Percentiles rank a stretch among this genome's conserved stretches.
Conservation (phyloP, 495 filamentous ascomycete species). For the Hypoxylon cercidicola region DNA sequence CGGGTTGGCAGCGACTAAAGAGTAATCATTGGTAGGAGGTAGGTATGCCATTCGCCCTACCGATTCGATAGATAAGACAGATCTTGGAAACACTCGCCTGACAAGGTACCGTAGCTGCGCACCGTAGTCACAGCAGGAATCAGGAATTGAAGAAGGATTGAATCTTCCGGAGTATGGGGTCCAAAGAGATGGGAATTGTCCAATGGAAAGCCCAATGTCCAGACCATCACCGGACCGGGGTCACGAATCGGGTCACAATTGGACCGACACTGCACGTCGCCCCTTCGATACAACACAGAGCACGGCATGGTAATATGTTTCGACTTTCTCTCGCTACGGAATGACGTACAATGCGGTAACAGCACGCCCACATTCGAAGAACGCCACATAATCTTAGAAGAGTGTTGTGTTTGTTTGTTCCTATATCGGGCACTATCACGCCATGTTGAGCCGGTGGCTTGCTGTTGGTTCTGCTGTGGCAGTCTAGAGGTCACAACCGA, state of each 20-base stretch:
- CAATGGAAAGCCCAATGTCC: constrained; percentile 14
- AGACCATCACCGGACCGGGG: constrained; percentile 22
- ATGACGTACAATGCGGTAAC: constrained; percentile 28
- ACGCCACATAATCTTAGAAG: neutral
- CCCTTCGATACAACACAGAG: constrained; percentile 10
- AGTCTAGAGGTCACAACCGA: constrained; percentile 8
- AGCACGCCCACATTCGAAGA: constrained; percentile 13
- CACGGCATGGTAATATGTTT: constrained; percentile 31
- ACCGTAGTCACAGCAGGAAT: constrained; percentile 26
- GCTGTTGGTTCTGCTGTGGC: neutral
- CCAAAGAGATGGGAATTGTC: constrained; percentile 10
- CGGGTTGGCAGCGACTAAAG: constrained; percentile 23
- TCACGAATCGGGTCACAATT: constrained; percentile 34
- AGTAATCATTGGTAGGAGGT: constrained; percentile 14
- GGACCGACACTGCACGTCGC: constrained; percentile 22
- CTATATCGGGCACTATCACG: constrained; percentile 15
- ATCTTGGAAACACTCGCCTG: constrained; percentile 26
- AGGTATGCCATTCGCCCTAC: constrained; percentile 22
- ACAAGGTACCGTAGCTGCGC: constrained; percentile 26
- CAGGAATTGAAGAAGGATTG: constrained; percentile 38
- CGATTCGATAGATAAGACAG: constrained; percentile 27
- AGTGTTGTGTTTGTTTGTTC: neutral
- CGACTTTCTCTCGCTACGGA: constrained; percentile 13
- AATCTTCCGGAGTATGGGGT: constrained; percentile 34
- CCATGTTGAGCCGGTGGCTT: constrained; percentile 21